Evolutionary conservation across 768 basidiomycete species (phyloP).

Genomic region (Boletus sensibilis): DNA sequence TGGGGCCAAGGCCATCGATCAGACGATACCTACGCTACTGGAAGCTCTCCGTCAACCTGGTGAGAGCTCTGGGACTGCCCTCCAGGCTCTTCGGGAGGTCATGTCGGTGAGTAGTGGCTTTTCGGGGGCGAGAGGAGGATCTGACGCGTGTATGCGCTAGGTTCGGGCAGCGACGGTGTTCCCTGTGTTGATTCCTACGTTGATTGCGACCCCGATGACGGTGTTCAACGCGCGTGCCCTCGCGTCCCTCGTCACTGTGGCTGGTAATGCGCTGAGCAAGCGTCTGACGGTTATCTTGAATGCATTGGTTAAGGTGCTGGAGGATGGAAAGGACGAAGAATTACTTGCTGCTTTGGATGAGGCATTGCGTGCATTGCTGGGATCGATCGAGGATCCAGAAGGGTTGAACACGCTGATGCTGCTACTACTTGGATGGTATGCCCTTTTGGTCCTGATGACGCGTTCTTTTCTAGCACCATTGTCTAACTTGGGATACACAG

Average conservation of each 20-base stretch:
- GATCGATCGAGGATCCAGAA: constrained; percentile 80
- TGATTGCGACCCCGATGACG: constrained; percentile 88
- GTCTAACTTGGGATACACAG: constrained; percentile 37
- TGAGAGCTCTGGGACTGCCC: constrained; percentile 90
- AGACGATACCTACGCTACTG: constrained; percentile 92
- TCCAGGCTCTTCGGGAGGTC: constrained; percentile 90
- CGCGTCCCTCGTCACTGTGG: constrained; percentile 88
- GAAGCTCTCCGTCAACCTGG: constrained; percentile 94
- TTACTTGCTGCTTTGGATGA: constrained; percentile 67
- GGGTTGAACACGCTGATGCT: constrained; percentile 90
- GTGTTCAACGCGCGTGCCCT: constrained; percentile 93
- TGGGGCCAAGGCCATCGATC: constrained; percentile 89
- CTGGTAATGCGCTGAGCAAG: constrained; percentile 85
- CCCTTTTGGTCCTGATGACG: not conserved
- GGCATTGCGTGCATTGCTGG: constrained; percentile 70
- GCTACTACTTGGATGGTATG: constrained; percentile 83
- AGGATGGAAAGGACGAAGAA: constrained; percentile 70
- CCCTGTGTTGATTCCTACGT: constrained; percentile 93
- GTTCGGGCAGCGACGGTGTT: constrained; percentile 94
- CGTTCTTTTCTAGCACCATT: not conserved
- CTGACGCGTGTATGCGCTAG: constrained; percentile 37
- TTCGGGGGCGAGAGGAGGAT: not conserved
- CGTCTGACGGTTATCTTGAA: constrained; percentile 76
- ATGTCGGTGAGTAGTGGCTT: constrained; percentile 65
- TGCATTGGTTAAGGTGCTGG: constrained; percentile 75